phyloP scores from a whole-genome alignment of 2,329 filamentous ascomycete species.

The Phialophora verrucosa region DNA sequence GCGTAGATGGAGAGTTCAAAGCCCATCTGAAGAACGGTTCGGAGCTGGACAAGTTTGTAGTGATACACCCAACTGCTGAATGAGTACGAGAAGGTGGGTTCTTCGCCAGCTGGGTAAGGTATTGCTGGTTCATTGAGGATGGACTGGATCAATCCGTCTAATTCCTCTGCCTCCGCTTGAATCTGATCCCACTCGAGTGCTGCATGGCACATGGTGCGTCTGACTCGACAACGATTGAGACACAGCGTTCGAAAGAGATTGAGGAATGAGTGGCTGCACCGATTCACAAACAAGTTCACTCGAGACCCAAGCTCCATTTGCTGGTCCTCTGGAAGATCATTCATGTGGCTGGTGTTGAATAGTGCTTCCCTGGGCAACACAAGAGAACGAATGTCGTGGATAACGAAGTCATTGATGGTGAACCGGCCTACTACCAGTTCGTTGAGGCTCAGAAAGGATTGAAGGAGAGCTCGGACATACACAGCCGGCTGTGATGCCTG shows the following conservation, averaged over 20 bases:
- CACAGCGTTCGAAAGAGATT: slow-evolving; percentile 84
- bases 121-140: slow-evolving; percentile 67
- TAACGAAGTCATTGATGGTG: slow-evolving; percentile 75
- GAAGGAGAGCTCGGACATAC: slow-evolving; percentile 79
- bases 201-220: slow-evolving; percentile 86
- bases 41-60: slow-evolving; percentile 87
- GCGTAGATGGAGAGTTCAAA: slow-evolving; percentile 94
- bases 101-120: slow-evolving; percentile 54
- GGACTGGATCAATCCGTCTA: slow-evolving; percentile 70
- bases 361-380: slow-evolving; percentile 71
- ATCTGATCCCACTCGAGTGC: slow-evolving; percentile 83
- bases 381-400: slow-evolving; percentile 78
- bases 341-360: slow-evolving; percentile 73
- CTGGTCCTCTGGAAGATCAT: slow-evolving; percentile 75
- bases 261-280: slow-evolving; percentile 71
- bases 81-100: slow-evolving; percentile 69
- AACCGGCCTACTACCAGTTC: slow-evolving; percentile 71
- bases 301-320: slow-evolving; percentile 73
- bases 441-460: slow-evolving; percentile 75
- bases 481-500: slow-evolving; percentile 82
- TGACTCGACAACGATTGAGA: slow-evolving; percentile 86
- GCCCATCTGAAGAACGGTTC: slow-evolving; percentile 85
- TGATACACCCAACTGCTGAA: slow-evolving; percentile 88
- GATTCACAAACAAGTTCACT: slow-evolving; percentile 71
- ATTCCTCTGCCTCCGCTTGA: slow-evolving; percentile 75